Conservation (phyloP, 768 basidiomycete species). For the Lactifluus piperatus region DNA sequence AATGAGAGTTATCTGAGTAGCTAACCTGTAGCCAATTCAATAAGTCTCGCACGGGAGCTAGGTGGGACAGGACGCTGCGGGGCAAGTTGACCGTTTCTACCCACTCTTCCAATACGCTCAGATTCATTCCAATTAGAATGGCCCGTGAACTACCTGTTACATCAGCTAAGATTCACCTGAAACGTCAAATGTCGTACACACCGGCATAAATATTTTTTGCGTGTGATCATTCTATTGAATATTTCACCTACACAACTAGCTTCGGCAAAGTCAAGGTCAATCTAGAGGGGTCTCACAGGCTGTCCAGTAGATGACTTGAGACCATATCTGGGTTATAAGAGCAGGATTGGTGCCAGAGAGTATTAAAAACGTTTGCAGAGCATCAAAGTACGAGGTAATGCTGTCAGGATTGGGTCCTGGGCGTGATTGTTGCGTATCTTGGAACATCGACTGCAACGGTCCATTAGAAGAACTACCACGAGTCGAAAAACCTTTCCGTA, state of each 20-base stretch:
- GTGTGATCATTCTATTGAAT: constrained; percentile 78
- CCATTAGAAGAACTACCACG: constrained; percentile 37
- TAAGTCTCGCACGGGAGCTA: constrained; percentile 77
- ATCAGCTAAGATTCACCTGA: neutral
- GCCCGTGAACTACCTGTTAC: constrained; percentile 57
- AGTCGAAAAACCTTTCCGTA: constrained; percentile 52
- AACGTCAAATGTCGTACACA: constrained; percentile 24
- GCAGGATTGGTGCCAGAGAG: constrained; percentile 87
- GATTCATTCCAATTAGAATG: constrained; percentile 81
- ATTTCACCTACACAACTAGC: constrained; percentile 50
- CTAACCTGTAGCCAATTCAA: constrained; percentile 72
- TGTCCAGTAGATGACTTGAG: constrained; percentile 98
- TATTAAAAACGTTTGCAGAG: constrained; percentile 73
- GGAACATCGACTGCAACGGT: constrained; percentile 43
- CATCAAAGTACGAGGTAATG: constrained; percentile 73
- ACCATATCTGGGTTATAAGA: constrained; percentile 85
- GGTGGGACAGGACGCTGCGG: constrained; percentile 66
- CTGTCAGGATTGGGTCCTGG: constrained; percentile 36
- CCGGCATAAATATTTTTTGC: constrained; percentile 94
- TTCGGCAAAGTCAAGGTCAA: constrained; percentile 16
- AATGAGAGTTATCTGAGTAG: neutral
- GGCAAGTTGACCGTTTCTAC: constrained; percentile 74
- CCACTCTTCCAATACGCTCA: constrained; percentile 87
- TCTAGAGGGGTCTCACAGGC: constrained; percentile 57
- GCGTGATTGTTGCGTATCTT: constrained; percentile 35